A percentile compares a stretch with the other conserved stretches of the same genome.
phyloP scores from a whole-genome alignment of 192 early-diverging fungal species.

The Podila verticillata region DNA sequence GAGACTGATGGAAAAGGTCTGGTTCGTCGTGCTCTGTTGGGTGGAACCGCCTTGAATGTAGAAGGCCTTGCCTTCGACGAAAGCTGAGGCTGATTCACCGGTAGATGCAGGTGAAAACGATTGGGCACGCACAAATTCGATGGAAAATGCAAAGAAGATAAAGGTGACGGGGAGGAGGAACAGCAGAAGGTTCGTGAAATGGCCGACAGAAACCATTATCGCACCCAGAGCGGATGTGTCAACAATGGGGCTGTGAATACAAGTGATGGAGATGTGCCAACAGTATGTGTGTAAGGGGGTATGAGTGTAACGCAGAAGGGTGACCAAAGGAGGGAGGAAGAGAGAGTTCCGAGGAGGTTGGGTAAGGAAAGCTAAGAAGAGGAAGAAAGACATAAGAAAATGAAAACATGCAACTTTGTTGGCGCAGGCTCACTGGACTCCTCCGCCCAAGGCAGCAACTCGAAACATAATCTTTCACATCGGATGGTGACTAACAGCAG shows the following conservation, averaged over 20 bases:
- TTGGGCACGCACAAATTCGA: neutral
- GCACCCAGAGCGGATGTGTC: neutral
- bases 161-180: neutral
- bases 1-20: constrained; percentile 7
- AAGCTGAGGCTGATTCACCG: neutral
- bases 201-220: neutral
- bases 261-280: no score
- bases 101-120: neutral
- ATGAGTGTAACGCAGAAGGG: neutral
- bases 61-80: constrained; percentile 5
- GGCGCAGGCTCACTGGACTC: no score
- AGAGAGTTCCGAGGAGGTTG: neutral
- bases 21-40: neutral
- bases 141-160: no score
- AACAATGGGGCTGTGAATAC: no score
- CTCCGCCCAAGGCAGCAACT: no score
- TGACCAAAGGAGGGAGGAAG: neutral
- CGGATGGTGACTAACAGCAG: no score
- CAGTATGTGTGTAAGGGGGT: neutral
- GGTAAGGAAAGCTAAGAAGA: neutral
- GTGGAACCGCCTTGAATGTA: constrained; percentile 8
- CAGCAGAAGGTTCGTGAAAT: neutral
- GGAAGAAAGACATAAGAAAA: no score
- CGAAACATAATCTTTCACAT: no score
- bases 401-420: no score